These are phyloP conservation scores for Heliamphora pulchella DNA, from an alignment of 179 eudicot genomes.

Conservation along the genomic window DNA sequence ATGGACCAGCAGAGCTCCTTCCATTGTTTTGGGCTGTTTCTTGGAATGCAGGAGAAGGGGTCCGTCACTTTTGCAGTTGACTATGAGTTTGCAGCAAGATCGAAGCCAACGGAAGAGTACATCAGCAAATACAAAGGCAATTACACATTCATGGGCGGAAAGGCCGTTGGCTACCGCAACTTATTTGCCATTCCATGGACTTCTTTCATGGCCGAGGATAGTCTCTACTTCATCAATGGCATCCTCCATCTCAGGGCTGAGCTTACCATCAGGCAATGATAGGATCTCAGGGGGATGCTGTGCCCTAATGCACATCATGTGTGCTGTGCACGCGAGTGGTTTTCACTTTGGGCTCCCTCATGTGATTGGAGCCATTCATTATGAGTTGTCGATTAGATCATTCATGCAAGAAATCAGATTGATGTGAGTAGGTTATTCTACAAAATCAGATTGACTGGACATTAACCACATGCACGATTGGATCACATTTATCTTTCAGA, in stretches of 20 bases:
- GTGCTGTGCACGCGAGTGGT: no score
- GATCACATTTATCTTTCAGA: no score
- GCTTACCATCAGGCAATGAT: conserved; percentile 66
- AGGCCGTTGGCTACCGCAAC: conserved; percentile 88
- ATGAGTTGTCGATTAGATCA: no score
- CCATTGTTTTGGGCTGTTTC: conserved; percentile 82
- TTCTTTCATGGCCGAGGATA: conserved; percentile 83
- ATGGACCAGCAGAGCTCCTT: conserved; percentile 90
- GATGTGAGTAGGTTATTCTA: no score
- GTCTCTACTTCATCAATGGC: conserved; percentile 75
- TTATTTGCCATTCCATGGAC: conserved; percentile 82
- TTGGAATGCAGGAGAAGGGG: conserved; percentile 97
- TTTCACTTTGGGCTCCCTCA: no score
- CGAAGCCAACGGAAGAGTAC: conserved; percentile 74
- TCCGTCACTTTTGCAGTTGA: conserved; percentile 75
- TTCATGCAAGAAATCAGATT: no score
- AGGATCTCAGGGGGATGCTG: no score
- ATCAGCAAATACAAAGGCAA: conserved; percentile 78
- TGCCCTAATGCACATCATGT: no score
- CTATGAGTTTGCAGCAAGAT: conserved; percentile 81
- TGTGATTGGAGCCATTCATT: no score
- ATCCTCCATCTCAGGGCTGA: conserved; percentile 77
- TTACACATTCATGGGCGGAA: conserved; percentile 91
- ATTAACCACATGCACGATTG: no score
- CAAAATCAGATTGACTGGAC: no score